Base-by-base conservation (phyloP, 768 basidiomycete species). In the Kwoniella dendrophila region DNA sequence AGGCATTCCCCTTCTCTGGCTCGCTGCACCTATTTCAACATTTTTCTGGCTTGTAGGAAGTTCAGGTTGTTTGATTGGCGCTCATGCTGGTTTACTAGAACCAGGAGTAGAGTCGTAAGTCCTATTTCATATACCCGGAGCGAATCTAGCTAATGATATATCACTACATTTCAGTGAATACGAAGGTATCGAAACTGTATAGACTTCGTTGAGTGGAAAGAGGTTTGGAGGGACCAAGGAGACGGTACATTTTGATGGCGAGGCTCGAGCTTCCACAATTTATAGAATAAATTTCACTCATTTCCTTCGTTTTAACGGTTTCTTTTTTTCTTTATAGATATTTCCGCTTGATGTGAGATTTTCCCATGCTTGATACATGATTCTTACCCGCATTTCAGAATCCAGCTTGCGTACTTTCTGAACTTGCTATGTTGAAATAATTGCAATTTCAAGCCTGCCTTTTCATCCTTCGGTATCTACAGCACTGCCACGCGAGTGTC, bases 11-110 rank as follows among this genome's bases (percentile, higher is more conserved):
- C 56, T 71, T 16, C 58, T 71, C 18, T 71, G 70, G 70, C 66
- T 79, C 63, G 78, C 80, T 6, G 80, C 81, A 2, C 81, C 81
- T n/a, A 66, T 81, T 36, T 78, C 79, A 18, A 89, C 90, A n/a
- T 85, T 96, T 81, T 96, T 96, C 84, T 95, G 91, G 90, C 83
- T 96, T 69, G 87, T 94, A 62, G 92, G 92, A n/a, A 89, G 90
- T 1, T 92, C 90, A 7, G 68, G 63, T n/a, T 72, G 93, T 63
- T 81, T 95, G 63, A 90, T 97, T 74, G 82, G 94, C 67, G 86
- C 82, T 6, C 94, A 97, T 75, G 94, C 94, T 1, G 85, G 85
- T 59, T 62, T 96, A 63, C 86, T 96, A 58, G 94, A 97, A 80
- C 94, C 93, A 1, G 94, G 94, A 30, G 85, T 96, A 56, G 94